A percentile compares a stretch with the other conserved stretches of the same genome.
phyloP scores from a whole-genome alignment of 768 basidiomycete species.

The Terana coerulea region DNA sequence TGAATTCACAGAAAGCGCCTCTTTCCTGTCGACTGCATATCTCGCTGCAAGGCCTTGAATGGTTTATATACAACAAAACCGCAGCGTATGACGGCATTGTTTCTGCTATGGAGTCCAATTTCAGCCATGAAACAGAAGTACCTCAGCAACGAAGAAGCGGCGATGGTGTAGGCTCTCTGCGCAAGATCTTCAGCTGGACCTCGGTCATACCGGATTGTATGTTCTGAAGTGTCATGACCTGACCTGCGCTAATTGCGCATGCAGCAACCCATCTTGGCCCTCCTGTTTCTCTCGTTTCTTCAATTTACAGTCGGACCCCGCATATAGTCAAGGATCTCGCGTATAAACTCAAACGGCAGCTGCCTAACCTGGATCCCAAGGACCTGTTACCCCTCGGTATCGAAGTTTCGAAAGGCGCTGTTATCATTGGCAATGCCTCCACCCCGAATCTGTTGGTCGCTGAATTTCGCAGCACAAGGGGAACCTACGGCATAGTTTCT shows the following conservation, averaged over 20 bases:
- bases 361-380: conserved; percentile 73
- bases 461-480: conserved; percentile 74
- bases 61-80: conserved; percentile 90
- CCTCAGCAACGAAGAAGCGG: conserved; percentile 7
- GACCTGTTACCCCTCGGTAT: conserved; percentile 87
- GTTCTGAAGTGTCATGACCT: neutral
- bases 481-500: conserved; percentile 72
- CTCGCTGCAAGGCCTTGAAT: conserved; percentile 82
- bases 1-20: conserved; percentile 20
- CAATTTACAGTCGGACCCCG: conserved; percentile 22
- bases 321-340: conserved; percentile 37
- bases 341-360: conserved; percentile 52
- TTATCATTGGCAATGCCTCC: conserved; percentile 82
- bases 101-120: conserved; percentile 54
- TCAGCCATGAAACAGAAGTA: conserved; percentile 16
- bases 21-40: conserved; percentile 79
- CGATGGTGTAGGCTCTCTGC: conserved; percentile 20
- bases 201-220: conserved; percentile 24
- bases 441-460: conserved; percentile 79
- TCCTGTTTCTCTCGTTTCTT: conserved; percentile 23
- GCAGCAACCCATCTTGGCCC: conserved; percentile 20
- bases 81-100: conserved; percentile 87
- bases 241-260: neutral
- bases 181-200: conserved; percentile 28
- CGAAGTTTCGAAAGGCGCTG: conserved; percentile 71